Percentiles rank a stretch among this genome's conserved stretches.
Conservation (phyloP, 805 yeast species). For the Scheffersomyces amazonensis region DNA sequence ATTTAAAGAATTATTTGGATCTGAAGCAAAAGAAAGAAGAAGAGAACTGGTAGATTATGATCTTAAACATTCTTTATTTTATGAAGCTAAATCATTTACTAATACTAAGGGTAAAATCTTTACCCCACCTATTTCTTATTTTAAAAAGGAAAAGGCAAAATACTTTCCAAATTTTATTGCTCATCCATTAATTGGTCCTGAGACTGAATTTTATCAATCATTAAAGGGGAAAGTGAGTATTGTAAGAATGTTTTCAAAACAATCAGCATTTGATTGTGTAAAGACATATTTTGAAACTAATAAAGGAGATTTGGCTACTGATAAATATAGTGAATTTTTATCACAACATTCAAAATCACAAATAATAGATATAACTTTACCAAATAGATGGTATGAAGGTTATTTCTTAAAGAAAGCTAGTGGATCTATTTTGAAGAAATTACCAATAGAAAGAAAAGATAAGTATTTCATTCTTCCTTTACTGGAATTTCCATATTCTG, state of each 20-base stretch:
- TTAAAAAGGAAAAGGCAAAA: slow-evolving; percentile 66
- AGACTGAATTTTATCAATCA: slow-evolving; percentile 31
- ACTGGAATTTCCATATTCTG: slow-evolving; percentile 51
- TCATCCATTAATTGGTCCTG: slow-evolving; percentile 42
- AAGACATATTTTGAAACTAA: slow-evolving; percentile 54
- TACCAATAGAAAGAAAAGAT: slow-evolving; percentile 48
- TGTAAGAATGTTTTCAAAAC: slow-evolving; percentile 62
- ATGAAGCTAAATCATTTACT: slow-evolving; percentile 46
- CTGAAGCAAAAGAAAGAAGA: slow-evolving; percentile 34
- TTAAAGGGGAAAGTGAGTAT: slow-evolving; percentile 56
- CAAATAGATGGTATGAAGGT: slow-evolving; percentile 72
- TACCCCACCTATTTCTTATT: slow-evolving; percentile 75
- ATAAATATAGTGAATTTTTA: slow-evolving; percentile 35
- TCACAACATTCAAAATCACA: slow-evolving; percentile 54
- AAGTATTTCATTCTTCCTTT: slow-evolving; percentile 66
- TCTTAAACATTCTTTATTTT: slow-evolving; percentile 41
- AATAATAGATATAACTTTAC: slow-evolving; percentile 71
- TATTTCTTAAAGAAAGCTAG: slow-evolving; percentile 51
- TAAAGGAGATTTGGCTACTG: slow-evolving; percentile 37
- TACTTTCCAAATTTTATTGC: slow-evolving; percentile 82
- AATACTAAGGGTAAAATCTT: slow-evolving; percentile 85
- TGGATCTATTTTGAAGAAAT: slow-evolving; percentile 40
- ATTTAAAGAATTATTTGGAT: slow-evolving; percentile 25
- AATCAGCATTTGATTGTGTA: slow-evolving; percentile 68
- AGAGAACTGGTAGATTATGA: slow-evolving; percentile 40